phyloP scores from a whole-genome alignment of 441 rosid species.

The Kokia cookei region DNA sequence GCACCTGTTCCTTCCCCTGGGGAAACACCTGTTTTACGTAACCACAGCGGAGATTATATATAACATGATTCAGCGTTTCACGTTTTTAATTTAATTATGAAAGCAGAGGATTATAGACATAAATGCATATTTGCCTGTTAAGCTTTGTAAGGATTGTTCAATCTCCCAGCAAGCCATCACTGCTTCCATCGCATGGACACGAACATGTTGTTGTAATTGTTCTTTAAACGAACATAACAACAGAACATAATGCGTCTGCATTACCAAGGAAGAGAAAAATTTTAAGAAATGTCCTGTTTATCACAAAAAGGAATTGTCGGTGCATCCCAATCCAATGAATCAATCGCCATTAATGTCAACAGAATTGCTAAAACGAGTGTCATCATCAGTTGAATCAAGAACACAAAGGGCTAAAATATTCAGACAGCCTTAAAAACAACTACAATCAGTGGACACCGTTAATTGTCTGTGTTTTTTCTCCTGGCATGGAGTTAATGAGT shows the following conservation, averaged over 20 bases:
- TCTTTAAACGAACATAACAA: constrained; percentile 97
- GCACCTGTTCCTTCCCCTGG: constrained; percentile 96
- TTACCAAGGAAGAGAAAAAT: neutral
- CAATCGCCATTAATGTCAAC: neutral
- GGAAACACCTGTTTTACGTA: constrained; percentile 64
- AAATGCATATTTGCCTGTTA: constrained; percentile 52
- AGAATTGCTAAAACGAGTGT: neutral
- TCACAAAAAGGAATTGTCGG: neutral
- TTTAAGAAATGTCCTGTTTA: neutral
- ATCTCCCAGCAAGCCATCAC: constrained; percentile 99
- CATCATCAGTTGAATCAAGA: too few relatives aligned
- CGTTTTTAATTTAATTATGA: neutral
- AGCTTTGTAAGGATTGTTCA: constrained; percentile 93
- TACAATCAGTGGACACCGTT: too few relatives aligned
- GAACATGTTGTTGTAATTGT: constrained; percentile 96
- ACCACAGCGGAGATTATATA: neutral
- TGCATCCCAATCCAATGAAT: neutral
- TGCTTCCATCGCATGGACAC: constrained; percentile 99
- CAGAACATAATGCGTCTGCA: constrained; percentile 89
- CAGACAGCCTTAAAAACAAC: too few relatives aligned
- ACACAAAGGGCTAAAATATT: too few relatives aligned
- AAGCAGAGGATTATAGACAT: neutral
- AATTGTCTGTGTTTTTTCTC: too few relatives aligned
- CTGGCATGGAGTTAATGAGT: too few relatives aligned
- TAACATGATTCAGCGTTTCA: too few relatives aligned